Evolutionary conservation across 1,284 basidiomycete species (phyloP).

Genomic region (Apiotrichum gracile): DNA sequence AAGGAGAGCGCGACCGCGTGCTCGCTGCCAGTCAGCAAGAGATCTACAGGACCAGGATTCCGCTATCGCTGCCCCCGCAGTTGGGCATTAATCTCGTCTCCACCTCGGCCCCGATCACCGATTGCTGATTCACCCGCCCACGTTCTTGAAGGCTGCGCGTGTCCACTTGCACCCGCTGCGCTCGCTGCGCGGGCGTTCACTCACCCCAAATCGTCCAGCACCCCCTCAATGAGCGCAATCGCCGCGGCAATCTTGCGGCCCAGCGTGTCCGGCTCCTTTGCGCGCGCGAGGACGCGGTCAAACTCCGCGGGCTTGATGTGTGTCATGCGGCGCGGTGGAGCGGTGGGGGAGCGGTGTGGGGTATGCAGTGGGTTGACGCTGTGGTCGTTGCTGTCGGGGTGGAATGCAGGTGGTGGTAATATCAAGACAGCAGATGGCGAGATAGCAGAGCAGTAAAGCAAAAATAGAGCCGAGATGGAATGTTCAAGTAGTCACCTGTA

Average conservation of each 20-base stretch:
- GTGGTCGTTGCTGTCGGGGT: background rate
- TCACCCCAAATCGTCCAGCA: constrained; percentile 69
- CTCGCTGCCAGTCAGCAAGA: constrained; percentile 52
- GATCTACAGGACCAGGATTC: too few relatives aligned
- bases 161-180: too few relatives aligned
- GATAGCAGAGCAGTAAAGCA: background rate
- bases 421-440: too few relatives aligned
- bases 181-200: too few relatives aligned
- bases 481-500: too few relatives aligned
- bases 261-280: constrained; percentile 24
- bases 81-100: too few relatives aligned
- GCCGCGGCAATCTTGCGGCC: constrained; percentile 65
- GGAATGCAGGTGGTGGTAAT: background rate
- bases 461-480: background rate
- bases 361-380: background rate
- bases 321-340: background rate
- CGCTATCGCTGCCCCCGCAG: too few relatives aligned
- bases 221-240: constrained; percentile 67
- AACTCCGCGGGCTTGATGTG: constrained; percentile 18
- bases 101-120: too few relatives aligned
- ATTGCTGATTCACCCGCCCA: too few relatives aligned
- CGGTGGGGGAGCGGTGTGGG: background rate
- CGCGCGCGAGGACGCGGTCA: constrained; percentile 28
- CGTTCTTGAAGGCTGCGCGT: too few relatives aligned
- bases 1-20: constrained; percentile 78